Evolutionary conservation across 179 eudicot species (phyloP), one percentile per base, ranked within the genome.

Genomic region (Drosera spatulata): DNA sequence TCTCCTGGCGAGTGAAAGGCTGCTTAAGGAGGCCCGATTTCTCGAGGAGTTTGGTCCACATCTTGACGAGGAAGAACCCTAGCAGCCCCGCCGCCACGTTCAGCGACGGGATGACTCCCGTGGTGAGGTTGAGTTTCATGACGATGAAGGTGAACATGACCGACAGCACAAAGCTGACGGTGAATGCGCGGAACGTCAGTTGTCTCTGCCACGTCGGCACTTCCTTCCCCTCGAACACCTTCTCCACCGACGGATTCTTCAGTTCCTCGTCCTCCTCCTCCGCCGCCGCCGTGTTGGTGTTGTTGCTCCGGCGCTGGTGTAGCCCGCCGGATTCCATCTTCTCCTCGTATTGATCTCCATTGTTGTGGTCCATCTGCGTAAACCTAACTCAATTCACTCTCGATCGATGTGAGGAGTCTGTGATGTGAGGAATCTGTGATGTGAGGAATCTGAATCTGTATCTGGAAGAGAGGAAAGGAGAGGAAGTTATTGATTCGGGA

Each of bases 1-100:
- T 88, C 70, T 88, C 96, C 66, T 86, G 96, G 11, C 96, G 75
- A 22, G 96, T 88, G 51, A 88, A 88, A 0, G 95, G 95, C 74
- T 88, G 96, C 57, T 74, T 77, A 39, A 86, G 68, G 12, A 80
- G 3, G 0, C 95, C 91, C 37, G 77, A 61, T 54, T 68, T 82
- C 2, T 77, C 72, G 0, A 88, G 72, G 39, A 82, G 58, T 58
- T 70, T 74, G 3, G 97, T 86, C 97, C 97, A 89, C 1, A 80
- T 69, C 70, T 84, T 89, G 12, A 86, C 91, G 57, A 89, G 82
- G 75, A 89, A 86, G 68, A 84, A 89, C 0, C 97, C 95, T 41
- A 89, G 52, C 5, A 89, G 72, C 0, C 97, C 95, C 7, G 97
- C 97, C 0, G 95, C 80, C 7, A 89, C 97, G 33, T 84, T 89